A percentile compares a stretch with the other conserved stretches of the same genome.
phyloP scores from a whole-genome alignment of 805 yeast genomes.

The Blastobotrys muscicola region DNA sequence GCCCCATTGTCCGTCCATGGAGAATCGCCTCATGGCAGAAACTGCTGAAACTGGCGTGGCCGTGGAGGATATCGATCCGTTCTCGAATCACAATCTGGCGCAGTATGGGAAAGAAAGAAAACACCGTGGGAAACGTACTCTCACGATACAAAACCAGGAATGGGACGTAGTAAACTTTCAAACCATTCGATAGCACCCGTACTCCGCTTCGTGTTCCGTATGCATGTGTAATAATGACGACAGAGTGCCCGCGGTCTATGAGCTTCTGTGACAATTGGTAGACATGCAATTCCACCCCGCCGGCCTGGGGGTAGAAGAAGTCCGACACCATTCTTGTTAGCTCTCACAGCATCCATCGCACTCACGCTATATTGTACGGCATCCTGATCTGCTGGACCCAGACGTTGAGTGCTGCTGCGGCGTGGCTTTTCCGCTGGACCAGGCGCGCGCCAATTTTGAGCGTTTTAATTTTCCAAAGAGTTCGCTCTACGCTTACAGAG shows the following conservation, averaged over 20 bases:
- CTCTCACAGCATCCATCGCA: neutral
- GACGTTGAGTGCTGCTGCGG: no score
- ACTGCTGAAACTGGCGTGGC: constrained; percentile 85
- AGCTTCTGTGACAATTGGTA: constrained; percentile 78
- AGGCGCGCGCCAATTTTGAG: no score
- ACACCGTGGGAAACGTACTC: constrained; percentile 81
- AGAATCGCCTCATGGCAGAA: constrained; percentile 83
- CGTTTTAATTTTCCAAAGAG: no score
- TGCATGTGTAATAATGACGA: constrained; percentile 79
- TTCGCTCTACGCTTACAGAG: no score
- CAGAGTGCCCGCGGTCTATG: constrained; percentile 74
- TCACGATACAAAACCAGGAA: constrained; percentile 70
- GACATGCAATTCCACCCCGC: constrained; percentile 94
- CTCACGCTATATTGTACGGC: constrained; percentile 27
- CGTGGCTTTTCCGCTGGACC: no score
- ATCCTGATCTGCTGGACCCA: constrained; percentile 8
- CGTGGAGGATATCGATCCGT: constrained; percentile 79
- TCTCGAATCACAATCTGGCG: constrained; percentile 83
- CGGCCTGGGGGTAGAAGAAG: constrained; percentile 96
- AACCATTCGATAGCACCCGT: constrained; percentile 75
- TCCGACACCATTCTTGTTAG: constrained; percentile 68
- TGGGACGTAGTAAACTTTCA: constrained; percentile 89
- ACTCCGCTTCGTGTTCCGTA: constrained; percentile 79
- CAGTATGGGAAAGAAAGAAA: constrained; percentile 75
- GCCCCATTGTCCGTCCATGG: constrained; percentile 91